phyloP scores from a whole-genome alignment of 2,329 filamentous ascomycete genomes.

The Botryotinia narcissicola region DNA sequence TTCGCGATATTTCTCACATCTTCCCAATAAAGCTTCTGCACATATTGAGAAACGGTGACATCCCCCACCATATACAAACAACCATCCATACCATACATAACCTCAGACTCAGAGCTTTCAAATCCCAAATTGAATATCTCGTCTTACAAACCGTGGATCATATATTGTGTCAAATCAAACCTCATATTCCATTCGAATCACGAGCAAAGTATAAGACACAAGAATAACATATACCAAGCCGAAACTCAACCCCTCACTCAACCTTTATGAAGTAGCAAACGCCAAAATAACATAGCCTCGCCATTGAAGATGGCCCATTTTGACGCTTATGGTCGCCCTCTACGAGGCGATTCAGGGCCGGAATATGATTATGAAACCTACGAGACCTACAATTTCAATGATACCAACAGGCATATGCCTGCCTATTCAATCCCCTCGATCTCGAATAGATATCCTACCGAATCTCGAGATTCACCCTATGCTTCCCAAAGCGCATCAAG shows the following conservation, averaged over 20 bases:
- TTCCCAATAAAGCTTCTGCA: not conserved
- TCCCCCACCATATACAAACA: not conserved
- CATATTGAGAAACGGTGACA: not conserved
- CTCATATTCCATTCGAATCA: not conserved
- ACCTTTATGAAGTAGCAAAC: constrained; percentile 28
- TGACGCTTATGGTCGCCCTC: constrained; percentile 31
- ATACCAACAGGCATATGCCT: constrained; percentile 23
- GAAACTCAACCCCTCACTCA: not conserved
- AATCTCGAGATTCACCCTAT: constrained; percentile 31
- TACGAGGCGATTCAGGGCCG: constrained; percentile 24
- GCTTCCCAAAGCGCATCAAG: constrained; percentile 24
- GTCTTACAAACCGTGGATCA: not conserved
- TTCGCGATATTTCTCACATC: not conserved
- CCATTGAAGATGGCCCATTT: constrained; percentile 30
- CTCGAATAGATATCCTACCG: constrained; percentile 26
- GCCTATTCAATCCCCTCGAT: constrained; percentile 25
- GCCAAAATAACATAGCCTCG: constrained; percentile 28
- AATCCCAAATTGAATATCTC: not conserved
- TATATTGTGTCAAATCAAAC: not conserved
- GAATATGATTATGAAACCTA: constrained; percentile 17
- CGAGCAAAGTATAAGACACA: not conserved
- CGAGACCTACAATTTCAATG: constrained; percentile 24
- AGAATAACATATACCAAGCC: not conserved
- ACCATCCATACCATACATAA: not conserved
- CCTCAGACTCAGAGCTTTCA: not conserved